Evolutionary conservation across 768 basidiomycete genomes (phyloP).

Genomic region (Pisolithus microcarpus): DNA sequence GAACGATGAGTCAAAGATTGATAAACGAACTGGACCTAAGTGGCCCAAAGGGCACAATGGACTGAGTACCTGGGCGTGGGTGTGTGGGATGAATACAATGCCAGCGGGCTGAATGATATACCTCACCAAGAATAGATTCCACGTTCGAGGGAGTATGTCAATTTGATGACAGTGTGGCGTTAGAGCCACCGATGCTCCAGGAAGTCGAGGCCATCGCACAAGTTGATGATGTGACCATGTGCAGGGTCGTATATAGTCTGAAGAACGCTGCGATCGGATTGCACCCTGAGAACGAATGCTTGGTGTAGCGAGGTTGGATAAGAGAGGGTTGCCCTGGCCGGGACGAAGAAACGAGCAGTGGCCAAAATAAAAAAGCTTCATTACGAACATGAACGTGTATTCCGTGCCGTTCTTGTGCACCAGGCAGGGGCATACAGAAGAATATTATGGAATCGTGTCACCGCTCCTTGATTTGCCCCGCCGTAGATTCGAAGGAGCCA

Average conservation of each 20-base stretch:
- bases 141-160: not conserved
- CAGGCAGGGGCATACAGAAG: not conserved
- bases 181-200: not conserved
- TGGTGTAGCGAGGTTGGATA: not conserved
- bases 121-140: not conserved
- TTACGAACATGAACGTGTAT: not conserved
- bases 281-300: not conserved
- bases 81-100: not conserved
- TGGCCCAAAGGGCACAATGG: not conserved
- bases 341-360: not conserved
- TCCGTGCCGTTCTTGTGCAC: not conserved
- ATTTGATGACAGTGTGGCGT: not conserved
- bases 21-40: not conserved
- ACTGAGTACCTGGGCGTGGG: not conserved
- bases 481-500: not conserved
- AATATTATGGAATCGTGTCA: not conserved
- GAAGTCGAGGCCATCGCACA: not conserved
- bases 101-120: not conserved
- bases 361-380: not conserved
- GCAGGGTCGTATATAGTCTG: not conserved
- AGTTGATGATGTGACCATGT: not conserved
- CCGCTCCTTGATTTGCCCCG: not conserved
- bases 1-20: not conserved
- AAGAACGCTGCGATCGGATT: not conserved
- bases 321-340: not conserved